Percentiles rank a stretch among this genome's conserved stretches.
phyloP scores from a whole-genome alignment of 768 basidiomycete species.

The Austroboletus festivus region DNA sequence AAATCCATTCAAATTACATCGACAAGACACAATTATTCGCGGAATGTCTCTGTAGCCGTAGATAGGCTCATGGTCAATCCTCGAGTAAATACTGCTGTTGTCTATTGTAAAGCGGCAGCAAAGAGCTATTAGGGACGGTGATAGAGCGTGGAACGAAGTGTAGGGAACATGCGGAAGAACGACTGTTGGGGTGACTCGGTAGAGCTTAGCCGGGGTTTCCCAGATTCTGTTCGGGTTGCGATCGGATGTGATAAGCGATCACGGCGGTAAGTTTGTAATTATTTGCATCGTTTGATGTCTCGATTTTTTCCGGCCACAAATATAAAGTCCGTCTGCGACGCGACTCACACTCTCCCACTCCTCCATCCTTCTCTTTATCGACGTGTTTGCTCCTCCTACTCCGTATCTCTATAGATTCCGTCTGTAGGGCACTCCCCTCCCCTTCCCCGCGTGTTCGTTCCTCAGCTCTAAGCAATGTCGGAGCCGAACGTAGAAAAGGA shows the following conservation, averaged over 20 bases:
- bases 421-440: slow-evolving; percentile 27
- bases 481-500: slow-evolving; percentile 59
- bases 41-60: neutral
- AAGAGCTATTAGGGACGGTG: slow-evolving; percentile 2
- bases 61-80: too few species aligned
- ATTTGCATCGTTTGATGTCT: slow-evolving; percentile 26
- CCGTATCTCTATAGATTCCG: slow-evolving; percentile 21
- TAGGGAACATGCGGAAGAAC: neutral
- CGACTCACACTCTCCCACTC: slow-evolving; percentile 31
- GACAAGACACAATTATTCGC: neutral
- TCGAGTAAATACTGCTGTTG: too few species aligned
- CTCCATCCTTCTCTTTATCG: slow-evolving; percentile 18
- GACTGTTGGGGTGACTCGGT: slow-evolving; percentile 8
- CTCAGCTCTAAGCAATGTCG: slow-evolving; percentile 21
- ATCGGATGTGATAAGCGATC: slow-evolving; percentile 18
- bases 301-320: slow-evolving; percentile 27
- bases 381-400: slow-evolving; percentile 4
- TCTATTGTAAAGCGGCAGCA: neutral
- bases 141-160: slow-evolving; percentile 10
- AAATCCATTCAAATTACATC: too few species aligned
- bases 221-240: slow-evolving; percentile 23
- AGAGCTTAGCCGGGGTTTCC: slow-evolving; percentile 25
- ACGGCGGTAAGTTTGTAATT: slow-evolving; percentile 20
- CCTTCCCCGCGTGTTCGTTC: neutral
- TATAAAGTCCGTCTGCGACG: slow-evolving; percentile 35